Evolutionary conservation across 176 grass and related monocot genomes (phyloP), one percentile per base, ranked within the genome.

Genomic region (Aegilops longissima): DNA sequence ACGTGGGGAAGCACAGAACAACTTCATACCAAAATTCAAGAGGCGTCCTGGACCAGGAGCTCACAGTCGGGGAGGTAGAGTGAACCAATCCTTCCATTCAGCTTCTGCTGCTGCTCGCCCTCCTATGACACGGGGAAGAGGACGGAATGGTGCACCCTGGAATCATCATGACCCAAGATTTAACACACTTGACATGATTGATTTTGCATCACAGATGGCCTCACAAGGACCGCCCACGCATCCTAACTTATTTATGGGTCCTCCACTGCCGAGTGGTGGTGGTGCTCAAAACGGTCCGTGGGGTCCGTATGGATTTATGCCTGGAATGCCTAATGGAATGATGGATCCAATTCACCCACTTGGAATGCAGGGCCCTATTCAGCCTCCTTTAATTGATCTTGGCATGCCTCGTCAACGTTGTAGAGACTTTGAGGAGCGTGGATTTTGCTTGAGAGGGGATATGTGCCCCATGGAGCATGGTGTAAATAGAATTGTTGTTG

Each of bases 401-500:
- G 90, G 97, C 29, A 87, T 99, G 84, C 90, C 92, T 82, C 92
- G 89, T 94, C 97, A 93, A 62, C 94, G 90, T 36, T 99, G 97
- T 81, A 91, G 92, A 90, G 97, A 99, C 71, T 99, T 99, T 34
- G 97, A 99, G 81, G 97, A 99, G 86, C 90, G 83, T 70, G 97
- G 97, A 86, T 96, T 94, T 93, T 99, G 97, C 76, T 88, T 99
- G 72, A 94, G 94, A 90, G 97, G 97, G 73, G 92, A 99, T 88
- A 99, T 99, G 90, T 99, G 97, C 73, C 92, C 97, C 14, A 96
- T 99, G 97, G 97, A 99, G 76, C 97, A 99, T 88, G 97, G 92
- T 83, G 83, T 99, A 59, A 96, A 99, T 91, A 95, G 94, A 84
- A 99, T 99, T 85, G 94, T 99, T 76, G 90, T 99, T 62, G 97